phyloP scores from a whole-genome alignment of 1,139 yeast species.

The Saccharomycopsis crataegensis region DNA sequence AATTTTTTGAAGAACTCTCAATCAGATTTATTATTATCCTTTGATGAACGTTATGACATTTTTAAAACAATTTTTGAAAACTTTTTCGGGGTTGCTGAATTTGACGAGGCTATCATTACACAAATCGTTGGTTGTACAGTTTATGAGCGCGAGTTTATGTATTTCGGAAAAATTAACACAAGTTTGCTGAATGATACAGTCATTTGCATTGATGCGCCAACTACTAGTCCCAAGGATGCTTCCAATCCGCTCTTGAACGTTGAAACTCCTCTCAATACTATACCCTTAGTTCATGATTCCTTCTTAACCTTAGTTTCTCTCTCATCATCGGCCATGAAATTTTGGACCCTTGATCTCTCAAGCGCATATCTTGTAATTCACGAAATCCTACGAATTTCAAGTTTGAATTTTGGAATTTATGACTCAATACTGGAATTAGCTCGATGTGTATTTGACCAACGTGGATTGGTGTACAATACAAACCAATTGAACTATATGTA shows the following conservation, averaged over 20 bases:
- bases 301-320: no score
- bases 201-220: neutral
- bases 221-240: no score
- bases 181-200: neutral
- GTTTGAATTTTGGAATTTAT: neutral
- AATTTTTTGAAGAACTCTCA: conserved; percentile 7
- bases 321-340: neutral
- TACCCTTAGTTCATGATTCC: no score
- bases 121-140: conserved; percentile 15
- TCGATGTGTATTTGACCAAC: conserved; percentile 2
- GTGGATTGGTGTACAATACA: conserved; percentile 8
- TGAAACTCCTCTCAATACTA: no score
- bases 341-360: conserved; percentile 11
- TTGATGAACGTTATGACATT: conserved; percentile 12
- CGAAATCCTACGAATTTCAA: neutral
- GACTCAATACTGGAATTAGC: neutral
- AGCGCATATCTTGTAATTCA: conserved; percentile 5
- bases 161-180: conserved; percentile 6
- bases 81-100: conserved; percentile 2
- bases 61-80: conserved; percentile 9
- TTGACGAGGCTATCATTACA: conserved; percentile 2
- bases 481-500: conserved; percentile 9
- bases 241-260: neutral
- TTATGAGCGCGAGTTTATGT: conserved; percentile 18
- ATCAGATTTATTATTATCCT: conserved; percentile 8